Evolutionary conservation across 2,329 filamentous ascomycete genomes (phyloP), one percentile per base, ranked within the genome.

Genomic region (Scytalidium sp.): DNA sequence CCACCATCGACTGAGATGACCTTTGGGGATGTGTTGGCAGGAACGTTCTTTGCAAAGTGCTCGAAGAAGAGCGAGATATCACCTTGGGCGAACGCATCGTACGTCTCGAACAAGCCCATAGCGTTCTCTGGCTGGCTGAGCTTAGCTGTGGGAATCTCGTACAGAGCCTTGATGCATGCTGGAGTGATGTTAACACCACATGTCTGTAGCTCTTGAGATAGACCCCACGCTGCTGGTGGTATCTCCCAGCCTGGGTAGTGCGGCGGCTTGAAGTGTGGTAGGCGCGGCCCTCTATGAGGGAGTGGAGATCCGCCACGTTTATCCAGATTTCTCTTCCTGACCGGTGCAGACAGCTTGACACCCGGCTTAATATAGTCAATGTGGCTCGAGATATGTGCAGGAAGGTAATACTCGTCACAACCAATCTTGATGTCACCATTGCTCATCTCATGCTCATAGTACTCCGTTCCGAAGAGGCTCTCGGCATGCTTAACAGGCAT

Each of bases 51-150:
- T 44, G 71, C 64, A 55, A 74, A 76, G 49, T 72, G 65, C 7
- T 62, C 60, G 57, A 76, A 78, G 60, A 73, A 79, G 13, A 70
- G 53, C 54, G 79, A 64, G 10, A 79, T 61, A 56, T 79, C 75
- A 6, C 60, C 56, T 56, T 76, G 73, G 39, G 76, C 66, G 58
- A 79, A 80, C 32, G 74, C 72, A 57, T 81, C 74, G 20, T 70
- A 74, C 56, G 76, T 76, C 58, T 81, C 78, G 44, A 77, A 77
- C 19, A 82, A 73, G 19, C 75, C 78, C 36, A 78, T 70, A 48
- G 69, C 71, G 60, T 81, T 82, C 57, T 70, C 70, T 22, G 49
- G 41, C 8, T 54, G 53, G 27, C 64, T 63, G 3, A 63, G 61
- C 2, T 60, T 60, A 50, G 46, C 45, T 20, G 51, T 40, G 7